A percentile compares a stretch with the other conserved stretches of the same genome.
phyloP scores from a whole-genome alignment of 257 asterid species.

The Pogostemon cablin region DNA sequence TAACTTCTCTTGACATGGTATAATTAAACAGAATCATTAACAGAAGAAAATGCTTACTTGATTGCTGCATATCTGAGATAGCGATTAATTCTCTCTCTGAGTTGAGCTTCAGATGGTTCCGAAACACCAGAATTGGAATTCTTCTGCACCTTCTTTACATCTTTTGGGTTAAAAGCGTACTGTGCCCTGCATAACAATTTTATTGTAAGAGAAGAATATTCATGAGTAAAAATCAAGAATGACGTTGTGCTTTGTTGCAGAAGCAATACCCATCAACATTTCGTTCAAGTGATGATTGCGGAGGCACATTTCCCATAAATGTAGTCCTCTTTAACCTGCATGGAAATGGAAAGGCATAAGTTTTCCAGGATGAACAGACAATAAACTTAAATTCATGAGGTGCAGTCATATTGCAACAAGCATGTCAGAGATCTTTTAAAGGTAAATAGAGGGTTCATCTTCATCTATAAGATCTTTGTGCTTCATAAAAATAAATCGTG shows the following conservation, averaged over 20 bases:
- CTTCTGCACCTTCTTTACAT: slow-evolving; percentile 52
- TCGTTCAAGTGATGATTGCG: slow-evolving; percentile 49
- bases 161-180: slow-evolving; percentile 84
- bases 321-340: slow-evolving; percentile 53
- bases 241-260: slow-evolving; percentile 11
- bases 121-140: slow-evolving; percentile 42
- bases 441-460: no score
- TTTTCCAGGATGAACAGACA: background rate
- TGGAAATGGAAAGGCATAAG: background rate
- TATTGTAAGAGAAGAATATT: slow-evolving; percentile 13
- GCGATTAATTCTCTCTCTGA: slow-evolving; percentile 63
- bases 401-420: no score
- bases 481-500: background rate
- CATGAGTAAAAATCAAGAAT: slow-evolving; percentile 6
- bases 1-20: no score
- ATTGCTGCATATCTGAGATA: slow-evolving; percentile 47
- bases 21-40: background rate
- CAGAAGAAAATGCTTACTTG: slow-evolving; percentile 46
- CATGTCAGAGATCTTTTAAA: no score
- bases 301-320: slow-evolving; percentile 44
- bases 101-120: slow-evolving; percentile 63
- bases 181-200: slow-evolving; percentile 49
- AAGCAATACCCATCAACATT: slow-evolving; percentile 60
- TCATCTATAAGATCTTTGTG: no score
- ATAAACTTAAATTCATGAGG: background rate